Percentiles rank a stretch among this genome's conserved stretches.
These are phyloP conservation scores for Gaultheria prostrata DNA, from an alignment of 148 eudicot species.

Conservation along the genomic window DNA sequence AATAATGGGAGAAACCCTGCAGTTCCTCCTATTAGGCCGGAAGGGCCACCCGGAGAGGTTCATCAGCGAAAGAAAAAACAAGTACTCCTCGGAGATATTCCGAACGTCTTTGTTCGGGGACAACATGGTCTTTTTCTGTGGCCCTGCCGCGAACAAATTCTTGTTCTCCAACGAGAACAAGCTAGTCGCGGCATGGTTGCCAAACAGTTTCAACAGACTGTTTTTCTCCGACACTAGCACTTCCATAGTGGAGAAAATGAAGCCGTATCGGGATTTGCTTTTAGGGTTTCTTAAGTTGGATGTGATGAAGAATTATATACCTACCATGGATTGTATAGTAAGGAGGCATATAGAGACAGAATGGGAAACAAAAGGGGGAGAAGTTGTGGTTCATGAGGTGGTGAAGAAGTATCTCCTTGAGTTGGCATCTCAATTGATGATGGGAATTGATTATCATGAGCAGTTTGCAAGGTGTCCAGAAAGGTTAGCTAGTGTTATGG, in stretches of 20 bases:
- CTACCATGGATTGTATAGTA: background rate
- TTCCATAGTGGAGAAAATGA: background rate
- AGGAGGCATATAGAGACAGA: background rate
- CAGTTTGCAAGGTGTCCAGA: background rate
- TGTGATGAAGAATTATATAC: background rate
- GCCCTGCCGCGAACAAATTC: background rate
- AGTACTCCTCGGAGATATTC: background rate
- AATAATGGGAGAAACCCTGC: conserved; percentile 1
- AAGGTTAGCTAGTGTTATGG: background rate
- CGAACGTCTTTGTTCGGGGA: conserved; percentile 1
- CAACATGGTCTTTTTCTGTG: background rate
- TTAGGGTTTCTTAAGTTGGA: conserved; percentile 1
- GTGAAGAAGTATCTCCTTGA: background rate
- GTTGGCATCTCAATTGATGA: background rate
- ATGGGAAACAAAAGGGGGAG: background rate
- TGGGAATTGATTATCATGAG: background rate
- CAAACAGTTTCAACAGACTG: background rate
- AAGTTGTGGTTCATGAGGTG: conserved; percentile 8
- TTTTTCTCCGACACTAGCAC: background rate
- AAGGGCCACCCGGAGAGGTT: background rate
- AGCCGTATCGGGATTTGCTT: background rate
- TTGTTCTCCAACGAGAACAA: background rate
- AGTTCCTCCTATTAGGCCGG: background rate
- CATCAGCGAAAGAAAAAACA: background rate
- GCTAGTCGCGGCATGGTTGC: background rate